These are phyloP conservation scores for Bremia lactucae DNA, from an alignment of 352 stramenopile genomes.

Conservation along the genomic window DNA sequence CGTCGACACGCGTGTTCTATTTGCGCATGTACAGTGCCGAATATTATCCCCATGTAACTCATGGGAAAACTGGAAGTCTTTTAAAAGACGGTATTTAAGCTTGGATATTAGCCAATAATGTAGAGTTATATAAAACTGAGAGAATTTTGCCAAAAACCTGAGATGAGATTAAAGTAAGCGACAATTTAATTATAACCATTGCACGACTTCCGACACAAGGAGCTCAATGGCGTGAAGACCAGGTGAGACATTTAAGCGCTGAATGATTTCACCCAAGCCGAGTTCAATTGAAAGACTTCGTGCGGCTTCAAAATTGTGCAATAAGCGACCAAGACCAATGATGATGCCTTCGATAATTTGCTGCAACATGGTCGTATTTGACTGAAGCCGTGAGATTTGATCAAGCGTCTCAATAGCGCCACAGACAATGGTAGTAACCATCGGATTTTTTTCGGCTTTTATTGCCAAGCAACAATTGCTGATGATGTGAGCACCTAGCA, in stretches of 20 bases:
- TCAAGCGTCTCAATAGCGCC: conserved; percentile 61
- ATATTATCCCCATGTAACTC: too few relatives aligned
- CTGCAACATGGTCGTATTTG: conserved; percentile 20
- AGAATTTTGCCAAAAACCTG: too few relatives aligned
- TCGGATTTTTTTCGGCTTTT: conserved; percentile 51
- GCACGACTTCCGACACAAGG: conserved; percentile 46
- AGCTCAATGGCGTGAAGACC: conserved; percentile 35
- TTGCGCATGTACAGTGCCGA: too few relatives aligned
- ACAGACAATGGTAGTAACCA: conserved; percentile 62
- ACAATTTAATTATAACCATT: conserved; percentile 44
- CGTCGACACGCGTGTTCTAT: too few relatives aligned
- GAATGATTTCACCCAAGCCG: conserved; percentile 51
- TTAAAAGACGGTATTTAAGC: too few relatives aligned
- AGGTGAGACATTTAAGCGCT: conserved; percentile 34
- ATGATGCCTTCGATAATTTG: conserved; percentile 54
- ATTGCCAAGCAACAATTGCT: conserved; percentile 65
- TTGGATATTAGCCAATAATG: too few relatives aligned
- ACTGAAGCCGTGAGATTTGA: conserved; percentile 30
- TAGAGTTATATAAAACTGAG: too few relatives aligned
- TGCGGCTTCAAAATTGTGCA: conserved; percentile 49
- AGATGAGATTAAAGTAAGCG: too few relatives aligned
- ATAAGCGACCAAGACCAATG: conserved; percentile 44
- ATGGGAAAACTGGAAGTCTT: too few relatives aligned
- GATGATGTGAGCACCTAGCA: conserved; percentile 50
- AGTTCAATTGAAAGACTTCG: conserved; percentile 51